Evolutionary conservation across 176 grass and related monocot genomes (phyloP).

Genomic region (Calamus simplicifolius): DNA sequence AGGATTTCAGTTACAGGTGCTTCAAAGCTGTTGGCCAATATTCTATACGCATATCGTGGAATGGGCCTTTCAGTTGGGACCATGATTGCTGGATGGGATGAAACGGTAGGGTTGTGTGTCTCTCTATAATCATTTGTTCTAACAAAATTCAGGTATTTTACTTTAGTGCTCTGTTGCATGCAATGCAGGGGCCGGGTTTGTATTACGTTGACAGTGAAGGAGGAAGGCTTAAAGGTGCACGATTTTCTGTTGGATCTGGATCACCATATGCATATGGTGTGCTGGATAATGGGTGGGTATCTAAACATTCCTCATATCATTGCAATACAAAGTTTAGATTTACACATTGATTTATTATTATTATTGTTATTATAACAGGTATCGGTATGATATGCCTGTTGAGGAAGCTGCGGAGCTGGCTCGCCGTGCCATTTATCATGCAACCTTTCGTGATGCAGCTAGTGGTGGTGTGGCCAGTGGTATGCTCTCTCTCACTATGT

Average conservation of each 20-base stretch:
- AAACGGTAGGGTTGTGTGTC: constrained; percentile 37
- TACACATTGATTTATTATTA: constrained; percentile 3
- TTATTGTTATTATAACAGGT: constrained; percentile 36
- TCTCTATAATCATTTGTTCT: no score
- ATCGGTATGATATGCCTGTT: constrained; percentile 63
- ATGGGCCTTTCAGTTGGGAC: constrained; percentile 93
- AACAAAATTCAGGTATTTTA: no score
- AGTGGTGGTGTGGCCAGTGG: constrained; percentile 91
- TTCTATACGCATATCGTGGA: constrained; percentile 75
- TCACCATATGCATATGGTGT: constrained; percentile 91
- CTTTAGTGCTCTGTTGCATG: no score
- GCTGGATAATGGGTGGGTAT: constrained; percentile 65
- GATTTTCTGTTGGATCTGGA: constrained; percentile 93
- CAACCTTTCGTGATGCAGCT: constrained; percentile 84
- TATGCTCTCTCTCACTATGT: constrained; percentile 22
- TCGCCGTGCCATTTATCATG: constrained; percentile 77
- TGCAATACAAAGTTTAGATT: background rate
- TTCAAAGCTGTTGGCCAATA: constrained; percentile 83
- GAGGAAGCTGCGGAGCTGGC: constrained; percentile 82
- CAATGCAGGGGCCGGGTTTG: constrained; percentile 66
- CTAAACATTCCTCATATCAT: background rate
- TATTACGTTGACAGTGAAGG: constrained; percentile 99
- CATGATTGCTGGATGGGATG: constrained; percentile 99
- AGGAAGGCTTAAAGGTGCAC: constrained; percentile 65
- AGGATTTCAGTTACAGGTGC: constrained; percentile 79